A percentile compares a stretch with the other conserved stretches of the same genome.
Evolutionary conservation across 257 asterid genomes (phyloP).

Genomic region (Voacanga thouarsii): DNA sequence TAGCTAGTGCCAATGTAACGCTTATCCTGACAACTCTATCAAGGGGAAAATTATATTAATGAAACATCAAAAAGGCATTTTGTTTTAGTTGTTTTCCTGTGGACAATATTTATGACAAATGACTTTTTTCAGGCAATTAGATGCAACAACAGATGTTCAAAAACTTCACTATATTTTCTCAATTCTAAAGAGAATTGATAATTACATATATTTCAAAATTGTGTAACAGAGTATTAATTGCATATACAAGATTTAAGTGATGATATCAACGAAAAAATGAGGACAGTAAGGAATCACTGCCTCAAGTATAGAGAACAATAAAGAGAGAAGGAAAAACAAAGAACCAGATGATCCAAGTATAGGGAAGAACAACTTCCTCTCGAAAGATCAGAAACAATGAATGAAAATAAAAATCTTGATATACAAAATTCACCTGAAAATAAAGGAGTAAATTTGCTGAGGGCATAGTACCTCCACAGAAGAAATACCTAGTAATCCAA

Average conservation of each 20-base stretch:
- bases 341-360: not conserved
- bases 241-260: not conserved
- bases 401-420: not conserved
- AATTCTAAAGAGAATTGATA: not conserved
- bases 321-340: not conserved
- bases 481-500: slow-evolving; percentile 94
- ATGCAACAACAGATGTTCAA: not conserved
- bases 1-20: not conserved
- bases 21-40: not conserved
- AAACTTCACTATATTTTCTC: not conserved
- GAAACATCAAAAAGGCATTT: not conserved
- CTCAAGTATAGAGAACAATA: not conserved
- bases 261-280: not conserved
- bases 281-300: not conserved
- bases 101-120: not conserved
- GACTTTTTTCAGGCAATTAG: not conserved
- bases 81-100: not conserved
- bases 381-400: not conserved
- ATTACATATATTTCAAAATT: not conserved
- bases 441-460: slow-evolving; percentile 87
- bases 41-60: not conserved
- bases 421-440: slow-evolving; percentile 62
- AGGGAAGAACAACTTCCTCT: not conserved
- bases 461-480: slow-evolving; percentile 94
- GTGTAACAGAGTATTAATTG: too few relatives aligned